Conservation (phyloP, 2,329 filamentous ascomycete species). For the Claviceps sp. region DNA sequence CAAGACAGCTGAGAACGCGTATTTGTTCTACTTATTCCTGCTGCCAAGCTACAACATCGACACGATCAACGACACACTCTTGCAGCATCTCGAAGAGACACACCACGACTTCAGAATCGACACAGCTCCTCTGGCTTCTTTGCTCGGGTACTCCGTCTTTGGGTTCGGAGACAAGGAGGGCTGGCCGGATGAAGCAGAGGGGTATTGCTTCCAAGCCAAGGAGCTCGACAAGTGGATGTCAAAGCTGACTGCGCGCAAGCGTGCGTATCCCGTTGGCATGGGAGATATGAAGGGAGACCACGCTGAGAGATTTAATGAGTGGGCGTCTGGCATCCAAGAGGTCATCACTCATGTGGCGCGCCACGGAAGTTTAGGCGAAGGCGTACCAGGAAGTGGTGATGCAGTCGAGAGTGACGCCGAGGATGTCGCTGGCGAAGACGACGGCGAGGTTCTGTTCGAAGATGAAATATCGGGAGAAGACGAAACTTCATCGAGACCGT, state of each 20-base stretch:
- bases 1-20: slow-evolving; percentile 39
- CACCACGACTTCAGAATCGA: slow-evolving; percentile 96
- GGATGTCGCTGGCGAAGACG: slow-evolving; percentile 45
- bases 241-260: slow-evolving; percentile 74
- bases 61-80: slow-evolving; percentile 74
- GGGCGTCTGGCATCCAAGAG: slow-evolving; percentile 61
- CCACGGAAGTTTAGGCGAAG: slow-evolving; percentile 47
- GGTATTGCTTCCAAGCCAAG: slow-evolving; percentile 85
- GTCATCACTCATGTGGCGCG: slow-evolving; percentile 50
- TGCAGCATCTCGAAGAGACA: slow-evolving; percentile 79
- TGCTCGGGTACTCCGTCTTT: slow-evolving; percentile 86
- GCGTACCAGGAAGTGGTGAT: slow-evolving; percentile 68
- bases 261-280: slow-evolving; percentile 80
- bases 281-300: slow-evolving; percentile 73
- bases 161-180: slow-evolving; percentile 84
- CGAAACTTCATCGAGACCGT: slow-evolving; percentile 24
- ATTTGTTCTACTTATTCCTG: slow-evolving; percentile 71
- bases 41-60: slow-evolving; percentile 93
- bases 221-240: slow-evolving; percentile 94
- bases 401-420: slow-evolving; percentile 76
- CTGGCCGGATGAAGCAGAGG: slow-evolving; percentile 82
- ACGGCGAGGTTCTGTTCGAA: slow-evolving; percentile 34
- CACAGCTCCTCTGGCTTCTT: slow-evolving; percentile 60
- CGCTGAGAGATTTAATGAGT: slow-evolving; percentile 55
- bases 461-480: slow-evolving; percentile 24